A percentile compares a stretch with the other conserved stretches of the same genome.
phyloP scores from a whole-genome alignment of 176 grass and related monocot genomes.

The Canna indica region DNA sequence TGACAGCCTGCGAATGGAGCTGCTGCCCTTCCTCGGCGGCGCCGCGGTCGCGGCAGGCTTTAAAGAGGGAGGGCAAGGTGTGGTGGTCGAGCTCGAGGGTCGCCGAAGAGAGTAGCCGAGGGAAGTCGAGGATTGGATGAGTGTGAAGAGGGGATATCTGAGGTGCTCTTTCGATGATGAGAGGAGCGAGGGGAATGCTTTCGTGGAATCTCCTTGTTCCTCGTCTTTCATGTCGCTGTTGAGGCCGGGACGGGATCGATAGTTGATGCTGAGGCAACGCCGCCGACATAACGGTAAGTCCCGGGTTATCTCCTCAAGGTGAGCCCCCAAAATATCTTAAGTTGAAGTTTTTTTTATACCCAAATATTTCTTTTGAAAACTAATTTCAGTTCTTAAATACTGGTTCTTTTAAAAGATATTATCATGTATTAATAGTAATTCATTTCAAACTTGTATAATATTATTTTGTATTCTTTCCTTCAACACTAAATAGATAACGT shows the following conservation, averaged over 20 bases:
- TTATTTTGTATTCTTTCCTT: too few species aligned
- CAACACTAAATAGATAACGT: too few species aligned
- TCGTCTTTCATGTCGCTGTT: background rate
- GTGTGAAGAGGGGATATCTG: too few species aligned
- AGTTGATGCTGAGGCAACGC: background rate
- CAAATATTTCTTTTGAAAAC: too few species aligned
- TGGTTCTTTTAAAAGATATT: too few species aligned
- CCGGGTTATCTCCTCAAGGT: too few species aligned
- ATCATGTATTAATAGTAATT: too few species aligned
- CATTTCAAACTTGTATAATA: too few species aligned
- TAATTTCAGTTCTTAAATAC: too few species aligned
- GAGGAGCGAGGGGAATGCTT: background rate
- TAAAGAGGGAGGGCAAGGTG: slow-evolving; percentile 3
- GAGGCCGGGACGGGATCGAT: background rate
- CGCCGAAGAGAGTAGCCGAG: background rate
- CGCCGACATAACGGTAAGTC: background rate
- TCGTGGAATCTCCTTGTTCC: background rate
- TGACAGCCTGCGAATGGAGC: slow-evolving; percentile 13
- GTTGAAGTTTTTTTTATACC: too few species aligned
- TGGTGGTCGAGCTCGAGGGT: background rate
- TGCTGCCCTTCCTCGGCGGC: slow-evolving; percentile 6
- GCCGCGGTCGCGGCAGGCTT: background rate
- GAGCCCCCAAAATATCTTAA: too few species aligned
- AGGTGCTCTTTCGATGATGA: too few species aligned
- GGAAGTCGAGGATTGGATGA: background rate